A percentile compares a stretch with the other conserved stretches of the same genome.
Evolutionary conservation across 495 filamentous ascomycete species (phyloP).

Genomic region (Podospora didyma): DNA sequence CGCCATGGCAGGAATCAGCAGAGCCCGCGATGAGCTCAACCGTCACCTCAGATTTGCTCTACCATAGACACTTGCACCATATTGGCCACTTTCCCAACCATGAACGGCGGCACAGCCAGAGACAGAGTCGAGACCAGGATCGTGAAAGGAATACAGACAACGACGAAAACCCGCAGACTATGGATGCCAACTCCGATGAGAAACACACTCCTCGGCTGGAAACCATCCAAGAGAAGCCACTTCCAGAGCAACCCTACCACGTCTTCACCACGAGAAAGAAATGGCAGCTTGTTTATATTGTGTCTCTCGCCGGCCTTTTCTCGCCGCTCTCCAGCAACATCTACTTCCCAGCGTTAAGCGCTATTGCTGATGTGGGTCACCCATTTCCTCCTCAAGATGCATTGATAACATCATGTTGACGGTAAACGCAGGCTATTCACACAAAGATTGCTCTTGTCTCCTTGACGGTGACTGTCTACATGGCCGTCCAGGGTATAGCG

Average conservation of each 20-base stretch:
- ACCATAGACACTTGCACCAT: too few relatives aligned
- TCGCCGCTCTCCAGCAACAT: slow-evolving; percentile 34
- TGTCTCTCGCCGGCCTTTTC: slow-evolving; percentile 35
- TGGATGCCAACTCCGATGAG: neutral
- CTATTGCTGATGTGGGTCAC: slow-evolving; percentile 15
- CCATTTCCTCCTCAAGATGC: neutral
- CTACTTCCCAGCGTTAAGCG: slow-evolving; percentile 32
- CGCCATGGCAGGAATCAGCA: too few relatives aligned
- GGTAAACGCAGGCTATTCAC: slow-evolving; percentile 5
- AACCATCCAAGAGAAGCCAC: neutral
- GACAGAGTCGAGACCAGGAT: too few relatives aligned
- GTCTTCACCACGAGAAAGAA: slow-evolving; percentile 33
- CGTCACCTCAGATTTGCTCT: too few relatives aligned
- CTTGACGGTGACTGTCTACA: slow-evolving; percentile 27
- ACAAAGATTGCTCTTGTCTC: slow-evolving; percentile 15
- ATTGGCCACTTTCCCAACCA: too few relatives aligned
- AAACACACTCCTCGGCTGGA: neutral
- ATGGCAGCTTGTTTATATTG: slow-evolving; percentile 33
- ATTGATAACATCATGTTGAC: neutral
- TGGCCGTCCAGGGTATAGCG: slow-evolving; percentile 28
- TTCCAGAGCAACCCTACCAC: slow-evolving; percentile 14
- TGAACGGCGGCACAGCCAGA: too few relatives aligned
- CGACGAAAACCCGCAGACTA: neutral
- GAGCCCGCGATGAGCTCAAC: too few relatives aligned
- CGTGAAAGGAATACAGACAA: too few relatives aligned